Evolutionary conservation across 2,329 filamentous ascomycete species (phyloP), one percentile per base, ranked within the genome.

Genomic region (Emergomyces orientalis): DNA sequence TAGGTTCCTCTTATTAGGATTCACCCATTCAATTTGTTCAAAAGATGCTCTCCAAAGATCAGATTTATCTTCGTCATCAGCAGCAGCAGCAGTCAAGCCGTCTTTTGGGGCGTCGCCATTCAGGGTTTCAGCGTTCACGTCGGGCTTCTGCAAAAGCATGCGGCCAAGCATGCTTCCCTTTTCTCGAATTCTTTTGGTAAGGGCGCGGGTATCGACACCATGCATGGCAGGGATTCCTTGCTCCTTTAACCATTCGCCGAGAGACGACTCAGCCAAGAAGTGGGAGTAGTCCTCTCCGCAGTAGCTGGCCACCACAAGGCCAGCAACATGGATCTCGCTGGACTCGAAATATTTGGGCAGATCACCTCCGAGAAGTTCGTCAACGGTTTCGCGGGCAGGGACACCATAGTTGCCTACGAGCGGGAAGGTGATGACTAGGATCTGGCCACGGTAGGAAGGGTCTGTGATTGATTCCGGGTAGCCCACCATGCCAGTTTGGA

Each of bases 401-500:
- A 97, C 94, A 75, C 93, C 93, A 79, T 99, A 99, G 82, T 97
- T 99, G 76, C 93, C 93, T 64, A 96, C 89, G 47, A 97, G 82
- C 64, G 93, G 94, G 76, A 96, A 97, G 61, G 93, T 99, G 72
- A 97, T 87, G 77, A 97, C 92, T 70, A 99, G 84, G 70, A 99
- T 96, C 80, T 99, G 93, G 69, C 94, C 89, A 69, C 89, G 88
- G 80, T 93, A 93, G 25, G 89, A 93, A 61, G 89, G 89, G 72
- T 93, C 89, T 72, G 89, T 92, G 83, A 93, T 87, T 57, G 89
- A 95, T 82, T 99, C 94, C 51, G 94, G 92, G 76, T 99, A 99
- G 73, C 94, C 94, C 70, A 97, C 94, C 92, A 97, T 96, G 78
- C 94, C 94, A 63, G 94, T 99, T 84, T 97, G 93, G 81, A 99